Conservation (phyloP, 108 stramenopile species). For the Pseudonitzschia delicatissima region DNA sequence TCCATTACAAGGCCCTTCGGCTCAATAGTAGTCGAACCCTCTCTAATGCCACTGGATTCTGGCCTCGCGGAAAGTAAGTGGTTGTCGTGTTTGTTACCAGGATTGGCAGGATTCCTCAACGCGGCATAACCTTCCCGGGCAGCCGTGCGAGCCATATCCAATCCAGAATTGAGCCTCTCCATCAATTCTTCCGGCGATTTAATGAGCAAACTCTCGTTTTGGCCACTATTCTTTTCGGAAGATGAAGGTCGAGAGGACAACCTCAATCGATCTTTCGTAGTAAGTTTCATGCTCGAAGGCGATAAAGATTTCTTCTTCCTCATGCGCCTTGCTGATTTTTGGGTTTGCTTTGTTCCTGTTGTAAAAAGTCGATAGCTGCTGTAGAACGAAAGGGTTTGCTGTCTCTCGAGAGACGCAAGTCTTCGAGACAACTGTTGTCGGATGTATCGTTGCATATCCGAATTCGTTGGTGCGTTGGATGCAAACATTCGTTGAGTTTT, state of each 20-base stretch:
- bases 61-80: no score
- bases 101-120: neutral
- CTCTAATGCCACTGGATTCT: no score
- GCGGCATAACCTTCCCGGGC: neutral
- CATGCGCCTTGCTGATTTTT: neutral
- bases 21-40: neutral
- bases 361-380: no score
- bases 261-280: conserved; percentile 1
- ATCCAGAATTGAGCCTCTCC: neutral
- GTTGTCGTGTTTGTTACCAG: neutral
- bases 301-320: neutral
- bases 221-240: neutral
- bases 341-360: no score
- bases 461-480: no score
- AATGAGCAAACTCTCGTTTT: no score
- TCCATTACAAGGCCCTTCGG: conserved; percentile 21
- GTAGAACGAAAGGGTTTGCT: no score
- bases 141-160: conserved; percentile 1
- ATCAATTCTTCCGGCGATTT: conserved; percentile 5
- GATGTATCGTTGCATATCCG: no score
- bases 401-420: no score
- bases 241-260: conserved; percentile 9
- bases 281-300: neutral
- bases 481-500: no score
- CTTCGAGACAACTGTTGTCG: no score